A percentile compares a stretch with the other conserved stretches of the same genome.
These are phyloP conservation scores for Haematococcus lacustris DNA, from an alignment of 139 green algal species.

Conservation along the genomic window DNA sequence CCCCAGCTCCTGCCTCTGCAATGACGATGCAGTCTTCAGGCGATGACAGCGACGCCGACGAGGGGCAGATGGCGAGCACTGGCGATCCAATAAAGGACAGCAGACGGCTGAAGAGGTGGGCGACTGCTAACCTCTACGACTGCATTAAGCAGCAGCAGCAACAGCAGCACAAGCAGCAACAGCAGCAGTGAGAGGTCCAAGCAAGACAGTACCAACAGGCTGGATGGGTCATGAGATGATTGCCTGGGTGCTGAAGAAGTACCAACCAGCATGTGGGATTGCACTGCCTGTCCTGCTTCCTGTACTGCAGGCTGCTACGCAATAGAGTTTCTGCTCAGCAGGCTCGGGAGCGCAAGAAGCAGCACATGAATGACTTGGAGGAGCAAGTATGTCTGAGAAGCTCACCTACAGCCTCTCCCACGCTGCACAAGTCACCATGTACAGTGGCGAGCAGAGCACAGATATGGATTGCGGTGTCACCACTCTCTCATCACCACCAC, in stretches of 20 bases:
- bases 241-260: too few relatives aligned
- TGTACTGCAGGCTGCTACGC: conserved; percentile 56
- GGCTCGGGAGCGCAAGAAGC: conserved; percentile 78
- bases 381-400: conserved; percentile 20
- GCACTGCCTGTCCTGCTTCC: neutral
- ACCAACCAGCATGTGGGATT: neutral
- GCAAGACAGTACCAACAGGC: neutral
- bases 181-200: neutral
- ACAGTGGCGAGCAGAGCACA: neutral
- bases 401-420: neutral
- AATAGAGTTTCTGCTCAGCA: conserved; percentile 84
- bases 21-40: conserved; percentile 17
- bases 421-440: neutral
- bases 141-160: neutral
- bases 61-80: conserved; percentile 5
- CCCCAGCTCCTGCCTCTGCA: conserved; percentile 2
- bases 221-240: too few relatives aligned
- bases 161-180: neutral
- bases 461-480: neutral
- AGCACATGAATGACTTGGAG: conserved; percentile 64
- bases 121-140: neutral
- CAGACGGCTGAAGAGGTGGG: conserved; percentile 20
- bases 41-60: conserved; percentile 10
- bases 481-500: neutral
- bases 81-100: conserved; percentile 21